Evolutionary conservation across 805 yeast genomes (phyloP).

Genomic region (Schizosaccharomyces octosporus): DNA sequence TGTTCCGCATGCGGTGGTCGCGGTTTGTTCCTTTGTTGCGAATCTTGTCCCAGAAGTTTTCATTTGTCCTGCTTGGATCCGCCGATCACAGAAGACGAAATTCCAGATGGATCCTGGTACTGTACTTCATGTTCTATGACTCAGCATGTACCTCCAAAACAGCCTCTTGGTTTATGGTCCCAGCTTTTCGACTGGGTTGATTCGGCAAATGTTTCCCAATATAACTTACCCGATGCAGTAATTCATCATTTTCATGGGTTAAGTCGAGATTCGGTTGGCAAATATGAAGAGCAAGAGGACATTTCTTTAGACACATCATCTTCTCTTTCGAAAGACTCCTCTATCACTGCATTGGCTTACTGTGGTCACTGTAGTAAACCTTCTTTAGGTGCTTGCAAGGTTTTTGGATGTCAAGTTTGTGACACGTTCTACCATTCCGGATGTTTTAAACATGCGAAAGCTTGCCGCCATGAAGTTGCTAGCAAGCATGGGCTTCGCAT

Average conservation of each 20-base stretch:
- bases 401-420: not conserved
- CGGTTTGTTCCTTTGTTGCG: slow-evolving; percentile 83
- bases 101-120: slow-evolving; percentile 80
- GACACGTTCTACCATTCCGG: not conserved
- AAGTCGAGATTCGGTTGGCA: not conserved
- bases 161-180: slow-evolving; percentile 21
- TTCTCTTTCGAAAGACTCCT: not conserved
- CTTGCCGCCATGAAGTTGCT: not conserved
- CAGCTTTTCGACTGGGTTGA: slow-evolving; percentile 35
- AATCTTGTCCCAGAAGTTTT: slow-evolving; percentile 72
- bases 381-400: not conserved
- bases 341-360: not conserved
- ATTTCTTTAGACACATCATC: not conserved
- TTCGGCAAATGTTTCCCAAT: slow-evolving; percentile 38
- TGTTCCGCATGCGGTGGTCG: slow-evolving; percentile 78
- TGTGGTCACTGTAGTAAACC: not conserved
- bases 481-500: not conserved
- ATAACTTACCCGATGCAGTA: slow-evolving; percentile 39
- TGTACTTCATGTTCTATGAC: slow-evolving; percentile 22
- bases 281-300: not conserved
- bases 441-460: not conserved
- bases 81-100: slow-evolving; percentile 44
- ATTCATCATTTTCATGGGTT: slow-evolving; percentile 22
- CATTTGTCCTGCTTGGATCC: slow-evolving; percentile 84
- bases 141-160: slow-evolving; percentile 15